Conservation (phyloP, 495 filamentous ascomycete species). For the Penicillium nucicola region DNA sequence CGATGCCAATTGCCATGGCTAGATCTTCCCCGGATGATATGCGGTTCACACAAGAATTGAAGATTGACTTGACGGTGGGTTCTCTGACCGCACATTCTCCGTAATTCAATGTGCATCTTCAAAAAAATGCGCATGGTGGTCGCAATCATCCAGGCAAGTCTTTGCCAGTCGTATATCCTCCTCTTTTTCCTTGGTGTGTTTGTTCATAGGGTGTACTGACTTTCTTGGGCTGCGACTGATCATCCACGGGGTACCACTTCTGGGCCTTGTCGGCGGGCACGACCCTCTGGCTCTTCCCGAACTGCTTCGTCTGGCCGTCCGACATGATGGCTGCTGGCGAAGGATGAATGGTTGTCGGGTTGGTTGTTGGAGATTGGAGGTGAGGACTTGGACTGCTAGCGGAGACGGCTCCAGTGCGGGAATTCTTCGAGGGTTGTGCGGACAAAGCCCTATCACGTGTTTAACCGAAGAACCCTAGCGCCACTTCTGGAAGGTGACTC, state of each 20-base stretch:
- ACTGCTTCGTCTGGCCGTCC: slow-evolving; percentile 81
- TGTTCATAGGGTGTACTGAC: slow-evolving; percentile 53
- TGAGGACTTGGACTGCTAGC: slow-evolving; percentile 28
- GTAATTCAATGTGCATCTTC: slow-evolving; percentile 10
- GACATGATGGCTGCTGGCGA: slow-evolving; percentile 59
- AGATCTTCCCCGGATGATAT: slow-evolving; percentile 7
- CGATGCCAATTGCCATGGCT: slow-evolving; percentile 1
- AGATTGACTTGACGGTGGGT: slow-evolving; percentile 1
- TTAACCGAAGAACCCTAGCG: slow-evolving; percentile 6
- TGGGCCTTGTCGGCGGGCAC: slow-evolving; percentile 86
- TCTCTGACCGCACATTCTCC: neutral
- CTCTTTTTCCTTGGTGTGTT: slow-evolving; percentile 13
- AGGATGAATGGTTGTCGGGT: slow-evolving; percentile 49
- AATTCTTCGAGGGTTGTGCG: slow-evolving; percentile 11
- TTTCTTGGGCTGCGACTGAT: slow-evolving; percentile 87
- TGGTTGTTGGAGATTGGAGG: slow-evolving; percentile 45
- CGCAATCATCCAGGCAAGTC: slow-evolving; percentile 30
- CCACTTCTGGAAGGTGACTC: slow-evolving; percentile 1
- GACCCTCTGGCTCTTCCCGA: slow-evolving; percentile 93
- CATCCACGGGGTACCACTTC: slow-evolving; percentile 99
- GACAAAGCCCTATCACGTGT: slow-evolving; percentile 24
- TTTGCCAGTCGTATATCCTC: slow-evolving; percentile 15
- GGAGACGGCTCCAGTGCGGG: slow-evolving; percentile 19
- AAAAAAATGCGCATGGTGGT: slow-evolving; percentile 26
- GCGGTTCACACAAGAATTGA: slow-evolving; percentile 6